A percentile compares a stretch with the other conserved stretches of the same genome.
Conservation (phyloP, 2,329 filamentous ascomycete species). For the Colletotrichum spaethianum region DNA sequence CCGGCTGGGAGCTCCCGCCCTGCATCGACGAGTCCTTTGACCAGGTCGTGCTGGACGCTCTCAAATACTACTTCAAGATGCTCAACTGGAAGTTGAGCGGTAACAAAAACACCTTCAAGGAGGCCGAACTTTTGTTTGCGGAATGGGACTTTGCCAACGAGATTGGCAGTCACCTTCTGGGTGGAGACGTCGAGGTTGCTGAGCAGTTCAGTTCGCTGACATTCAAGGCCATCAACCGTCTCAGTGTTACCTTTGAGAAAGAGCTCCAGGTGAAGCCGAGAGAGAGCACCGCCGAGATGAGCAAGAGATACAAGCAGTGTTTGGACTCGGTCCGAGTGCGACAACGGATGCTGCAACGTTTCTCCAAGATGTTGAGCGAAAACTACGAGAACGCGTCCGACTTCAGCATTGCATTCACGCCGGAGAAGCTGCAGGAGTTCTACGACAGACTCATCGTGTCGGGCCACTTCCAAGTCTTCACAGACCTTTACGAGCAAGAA, state of each 20-base stretch:
- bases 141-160: constrained; percentile 99
- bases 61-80: constrained; percentile 99
- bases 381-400: constrained; percentile 98
- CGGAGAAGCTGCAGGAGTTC: constrained; percentile 80
- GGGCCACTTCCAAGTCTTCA: constrained; percentile 90
- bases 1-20: constrained; percentile 94
- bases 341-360: constrained; percentile 96
- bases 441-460: constrained; percentile 85
- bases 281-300: constrained; percentile 89
- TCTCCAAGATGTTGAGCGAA: constrained; percentile 90
- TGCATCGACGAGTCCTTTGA: constrained; percentile 99
- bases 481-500: constrained; percentile 77
- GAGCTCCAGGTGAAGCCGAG: constrained; percentile 89
- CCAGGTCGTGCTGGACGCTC: constrained; percentile 87
- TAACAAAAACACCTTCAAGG: constrained; percentile 99
- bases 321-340: constrained; percentile 96
- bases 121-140: constrained; percentile 95
- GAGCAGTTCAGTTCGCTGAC: constrained; percentile 97
- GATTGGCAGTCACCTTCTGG: constrained; percentile 90
- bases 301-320: constrained; percentile 95
- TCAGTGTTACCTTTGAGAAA: constrained; percentile 92
- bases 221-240: constrained; percentile 89
- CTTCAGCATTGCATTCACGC: constrained; percentile 84
- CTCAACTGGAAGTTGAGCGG: constrained; percentile 97
- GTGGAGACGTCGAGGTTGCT: constrained; percentile 95